Evolutionary conservation across 1,284 basidiomycete species (phyloP).

Genomic region (Stygiomarasmius scandens): DNA sequence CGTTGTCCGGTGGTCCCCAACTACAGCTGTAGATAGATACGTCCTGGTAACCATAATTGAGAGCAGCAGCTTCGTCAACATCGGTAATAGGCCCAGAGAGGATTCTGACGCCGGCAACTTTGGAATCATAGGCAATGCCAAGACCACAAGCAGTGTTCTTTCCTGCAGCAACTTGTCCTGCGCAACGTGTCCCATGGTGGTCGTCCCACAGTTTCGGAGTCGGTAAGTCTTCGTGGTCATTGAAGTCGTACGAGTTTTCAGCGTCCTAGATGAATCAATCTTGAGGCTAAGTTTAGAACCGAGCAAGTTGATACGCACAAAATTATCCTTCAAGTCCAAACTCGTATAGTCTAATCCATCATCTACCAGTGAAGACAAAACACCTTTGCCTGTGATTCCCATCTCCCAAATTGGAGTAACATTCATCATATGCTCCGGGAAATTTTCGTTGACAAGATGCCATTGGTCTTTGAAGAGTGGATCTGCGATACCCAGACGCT

Average conservation of each 20-base stretch:
- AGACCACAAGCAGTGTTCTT: constrained; percentile 96
- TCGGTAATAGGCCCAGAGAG: constrained; percentile 97
- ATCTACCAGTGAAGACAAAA: constrained; percentile 91
- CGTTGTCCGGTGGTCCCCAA: constrained; percentile 98
- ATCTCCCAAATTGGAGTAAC: constrained; percentile 83
- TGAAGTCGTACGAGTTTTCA: constrained; percentile 94
- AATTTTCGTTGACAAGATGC: constrained; percentile 86
- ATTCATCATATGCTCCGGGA: constrained; percentile 83
- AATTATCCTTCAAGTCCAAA: constrained; percentile 87
- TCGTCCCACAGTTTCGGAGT: constrained; percentile 90
- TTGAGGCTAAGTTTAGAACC: constrained; percentile 12
- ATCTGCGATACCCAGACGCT: constrained; percentile 78
- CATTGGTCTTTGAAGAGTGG: constrained; percentile 90
- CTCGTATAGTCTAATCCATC: constrained; percentile 94
- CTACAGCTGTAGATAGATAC: constrained; percentile 95
- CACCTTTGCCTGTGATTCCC: constrained; percentile 84
- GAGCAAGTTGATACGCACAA: constrained; percentile 59
- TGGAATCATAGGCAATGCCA: constrained; percentile 91
- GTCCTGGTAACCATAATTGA: constrained; percentile 94
- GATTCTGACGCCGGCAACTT: constrained; percentile 93
- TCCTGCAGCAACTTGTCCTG: constrained; percentile 96
- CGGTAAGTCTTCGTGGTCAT: constrained; percentile 89
- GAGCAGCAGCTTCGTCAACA: constrained; percentile 94
- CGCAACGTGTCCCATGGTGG: constrained; percentile 97
- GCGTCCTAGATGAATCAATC: constrained; percentile 74